phyloP scores from a whole-genome alignment of 192 early-diverging fungal species.

The Coemansia sp. region DNA sequence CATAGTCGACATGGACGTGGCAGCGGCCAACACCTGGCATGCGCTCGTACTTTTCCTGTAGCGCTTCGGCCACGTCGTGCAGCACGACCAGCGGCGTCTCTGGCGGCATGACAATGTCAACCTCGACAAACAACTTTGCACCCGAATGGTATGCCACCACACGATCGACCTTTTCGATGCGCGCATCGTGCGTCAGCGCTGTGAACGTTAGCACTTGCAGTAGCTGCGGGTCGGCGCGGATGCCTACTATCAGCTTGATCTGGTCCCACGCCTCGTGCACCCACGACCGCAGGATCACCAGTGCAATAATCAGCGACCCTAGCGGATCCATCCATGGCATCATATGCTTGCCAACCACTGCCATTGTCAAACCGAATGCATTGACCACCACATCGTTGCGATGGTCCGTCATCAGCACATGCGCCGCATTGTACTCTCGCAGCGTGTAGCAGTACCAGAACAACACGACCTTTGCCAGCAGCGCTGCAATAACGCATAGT shows the following conservation, averaged over 20 bases:
- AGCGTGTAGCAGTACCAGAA: constrained; percentile 69
- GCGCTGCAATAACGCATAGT: constrained; percentile 56
- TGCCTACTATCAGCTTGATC: constrained; percentile 76
- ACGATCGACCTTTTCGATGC: constrained; percentile 71
- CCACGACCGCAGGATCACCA: constrained; percentile 72
- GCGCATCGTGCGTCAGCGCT: constrained; percentile 71
- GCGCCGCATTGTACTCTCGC: constrained; percentile 59
- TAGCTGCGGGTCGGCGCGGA: constrained; percentile 76
- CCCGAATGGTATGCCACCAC: constrained; percentile 87
- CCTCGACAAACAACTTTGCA: constrained; percentile 87
- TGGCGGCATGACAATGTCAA: constrained; percentile 92
- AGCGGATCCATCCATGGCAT: constrained; percentile 72
- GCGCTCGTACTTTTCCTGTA: constrained; percentile 86
- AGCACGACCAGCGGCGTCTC: constrained; percentile 73
- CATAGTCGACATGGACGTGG: constrained; percentile 95
- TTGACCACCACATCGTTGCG: constrained; percentile 76
- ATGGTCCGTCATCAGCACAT: constrained; percentile 70
- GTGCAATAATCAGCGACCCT: constrained; percentile 67
- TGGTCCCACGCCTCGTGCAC: constrained; percentile 66
- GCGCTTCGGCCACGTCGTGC: constrained; percentile 91
- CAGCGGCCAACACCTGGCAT: constrained; percentile 86
- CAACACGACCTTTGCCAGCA: constrained; percentile 64
- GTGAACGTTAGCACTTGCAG: constrained; percentile 86
- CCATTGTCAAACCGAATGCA: constrained; percentile 66
- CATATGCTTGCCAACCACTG: constrained; percentile 60